Evolutionary conservation across 768 basidiomycete species (phyloP).

Genomic region (Phaffia australis): DNA sequence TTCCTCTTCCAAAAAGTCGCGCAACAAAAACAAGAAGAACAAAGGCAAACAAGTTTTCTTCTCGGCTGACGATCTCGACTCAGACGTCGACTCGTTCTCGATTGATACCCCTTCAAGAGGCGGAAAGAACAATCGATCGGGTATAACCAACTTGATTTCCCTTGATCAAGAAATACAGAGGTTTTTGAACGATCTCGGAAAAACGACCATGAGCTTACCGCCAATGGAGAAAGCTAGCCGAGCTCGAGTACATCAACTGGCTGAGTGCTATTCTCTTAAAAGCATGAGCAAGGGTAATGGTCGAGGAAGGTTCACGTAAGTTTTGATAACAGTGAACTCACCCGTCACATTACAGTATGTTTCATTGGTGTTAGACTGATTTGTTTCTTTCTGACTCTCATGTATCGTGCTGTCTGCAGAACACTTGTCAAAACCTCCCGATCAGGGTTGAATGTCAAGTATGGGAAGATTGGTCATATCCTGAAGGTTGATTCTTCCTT

Average conservation of each 20-base stretch:
- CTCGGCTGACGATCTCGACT: constrained; percentile 18
- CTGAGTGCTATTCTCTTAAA: constrained; percentile 63
- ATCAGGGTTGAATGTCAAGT: constrained; percentile 50
- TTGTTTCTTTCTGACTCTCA: neutral
- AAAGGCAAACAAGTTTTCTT: constrained; percentile 41
- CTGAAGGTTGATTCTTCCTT: constrained; percentile 14
- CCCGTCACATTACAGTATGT: neutral
- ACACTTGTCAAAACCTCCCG: constrained; percentile 58
- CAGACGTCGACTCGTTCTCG: constrained; percentile 42
- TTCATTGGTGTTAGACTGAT: neutral
- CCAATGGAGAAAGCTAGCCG: constrained; percentile 65
- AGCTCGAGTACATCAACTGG: constrained; percentile 61
- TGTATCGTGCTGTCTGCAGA: constrained; percentile 20
- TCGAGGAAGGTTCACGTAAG: constrained; percentile 54
- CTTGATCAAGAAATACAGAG: constrained; percentile 48
- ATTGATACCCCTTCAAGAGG: constrained; percentile 46
- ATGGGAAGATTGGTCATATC: constrained; percentile 39
- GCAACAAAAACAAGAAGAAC: constrained; percentile 40
- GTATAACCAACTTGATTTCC: constrained; percentile 20
- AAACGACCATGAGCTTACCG: constrained; percentile 54
- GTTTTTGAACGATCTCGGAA: constrained; percentile 52
- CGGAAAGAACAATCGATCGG: constrained; percentile 16
- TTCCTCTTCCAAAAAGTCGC: constrained; percentile 50
- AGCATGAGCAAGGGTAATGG: constrained; percentile 63
- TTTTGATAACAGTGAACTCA: neutral